These are phyloP conservation scores for Chlorella sp. DNA, from an alignment of 139 green algal genomes.

Conservation along the genomic window DNA sequence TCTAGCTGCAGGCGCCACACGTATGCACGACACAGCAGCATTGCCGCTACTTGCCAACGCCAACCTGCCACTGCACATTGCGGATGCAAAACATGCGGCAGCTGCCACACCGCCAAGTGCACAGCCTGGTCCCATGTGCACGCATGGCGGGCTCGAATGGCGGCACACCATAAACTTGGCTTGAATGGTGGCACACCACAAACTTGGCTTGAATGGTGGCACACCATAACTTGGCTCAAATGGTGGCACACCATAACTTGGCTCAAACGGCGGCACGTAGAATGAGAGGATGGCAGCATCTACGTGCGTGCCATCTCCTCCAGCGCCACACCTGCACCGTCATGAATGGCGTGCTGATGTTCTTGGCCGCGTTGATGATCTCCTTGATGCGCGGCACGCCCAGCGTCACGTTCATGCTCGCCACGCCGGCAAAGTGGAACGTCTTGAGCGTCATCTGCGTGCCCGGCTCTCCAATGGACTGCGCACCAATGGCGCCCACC, in stretches of 20 bases:
- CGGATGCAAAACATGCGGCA: no score
- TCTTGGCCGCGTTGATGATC: conserved; percentile 97
- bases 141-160: no score
- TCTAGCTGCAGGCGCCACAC: conserved; percentile 57
- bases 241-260: no score
- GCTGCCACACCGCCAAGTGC: no score
- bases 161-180: no score
- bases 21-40: background rate
- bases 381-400: conserved; percentile 98
- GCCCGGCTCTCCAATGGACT: conserved; percentile 92
- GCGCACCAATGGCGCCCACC: conserved; percentile 88
- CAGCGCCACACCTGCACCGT: no score
- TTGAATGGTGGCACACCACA: no score
- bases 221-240: no score
- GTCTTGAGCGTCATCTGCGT: conserved; percentile 99
- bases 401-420: conserved; percentile 94
- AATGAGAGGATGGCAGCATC: no score
- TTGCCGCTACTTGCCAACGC: background rate
- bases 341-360: conserved; percentile 96
- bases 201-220: no score
- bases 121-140: no score
- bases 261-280: no score
- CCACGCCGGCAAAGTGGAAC: conserved; percentile 98
- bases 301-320: background rate
- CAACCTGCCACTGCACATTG: background rate